Conservation (phyloP, 257 asterid genomes). For the Eucommia ulmoides region DNA sequence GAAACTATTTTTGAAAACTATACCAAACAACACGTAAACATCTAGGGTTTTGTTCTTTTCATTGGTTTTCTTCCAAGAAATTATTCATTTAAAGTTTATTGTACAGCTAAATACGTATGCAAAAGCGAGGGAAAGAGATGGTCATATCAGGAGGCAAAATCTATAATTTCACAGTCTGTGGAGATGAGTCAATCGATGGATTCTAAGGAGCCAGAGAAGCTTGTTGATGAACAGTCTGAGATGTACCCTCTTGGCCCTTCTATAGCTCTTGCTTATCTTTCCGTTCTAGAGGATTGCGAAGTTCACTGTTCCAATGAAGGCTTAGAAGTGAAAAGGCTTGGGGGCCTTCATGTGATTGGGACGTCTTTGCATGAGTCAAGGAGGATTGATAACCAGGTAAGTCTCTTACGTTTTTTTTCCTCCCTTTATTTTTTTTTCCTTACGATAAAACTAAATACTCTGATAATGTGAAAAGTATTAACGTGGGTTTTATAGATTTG, state of each 20-base stretch:
- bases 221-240: slow-evolving; percentile 66
- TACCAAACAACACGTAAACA: no score
- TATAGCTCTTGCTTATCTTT: slow-evolving; percentile 74
- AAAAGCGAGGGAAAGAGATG: slow-evolving; percentile 72
- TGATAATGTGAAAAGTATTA: no score
- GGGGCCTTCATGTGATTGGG: slow-evolving; percentile 97
- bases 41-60: no score
- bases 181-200: slow-evolving; percentile 76
- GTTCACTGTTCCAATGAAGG: slow-evolving; percentile 78
- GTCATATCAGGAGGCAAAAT: slow-evolving; percentile 61
- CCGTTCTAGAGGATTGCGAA: slow-evolving; percentile 81
- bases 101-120: slow-evolving; percentile 69
- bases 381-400: slow-evolving; percentile 96
- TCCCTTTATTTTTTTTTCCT: no score
- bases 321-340: slow-evolving; percentile 79
- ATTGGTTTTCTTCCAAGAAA: no score
- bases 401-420: background rate
- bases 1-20: no score
- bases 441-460: no score
- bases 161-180: slow-evolving; percentile 61
- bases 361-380: slow-evolving; percentile 96
- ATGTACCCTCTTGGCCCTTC: slow-evolving; percentile 85
- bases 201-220: slow-evolving; percentile 53
- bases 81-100: no score
- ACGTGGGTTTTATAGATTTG: no score